Conservation (phyloP, 495 filamentous ascomycete species). For the Talaromyces liani region DNA sequence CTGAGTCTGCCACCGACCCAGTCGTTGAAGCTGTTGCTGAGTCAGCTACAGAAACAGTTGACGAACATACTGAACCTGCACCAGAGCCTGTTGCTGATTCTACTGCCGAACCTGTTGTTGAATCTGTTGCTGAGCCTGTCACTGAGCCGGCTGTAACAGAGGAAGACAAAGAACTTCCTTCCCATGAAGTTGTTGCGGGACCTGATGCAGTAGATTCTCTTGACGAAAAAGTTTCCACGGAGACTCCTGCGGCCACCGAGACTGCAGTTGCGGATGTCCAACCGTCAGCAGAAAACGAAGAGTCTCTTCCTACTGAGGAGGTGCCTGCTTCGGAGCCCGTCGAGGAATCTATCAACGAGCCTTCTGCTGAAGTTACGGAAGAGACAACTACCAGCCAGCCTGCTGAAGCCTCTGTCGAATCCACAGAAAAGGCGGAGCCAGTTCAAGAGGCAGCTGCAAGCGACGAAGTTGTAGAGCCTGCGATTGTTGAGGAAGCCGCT, state of each 20-base stretch:
- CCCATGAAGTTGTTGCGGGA: no score
- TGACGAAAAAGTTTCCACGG: no score
- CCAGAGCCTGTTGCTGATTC: neutral
- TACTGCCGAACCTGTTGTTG: neutral
- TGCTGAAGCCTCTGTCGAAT: neutral
- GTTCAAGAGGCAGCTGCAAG: neutral
- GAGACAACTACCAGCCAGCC: neutral
- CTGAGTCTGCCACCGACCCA: neutral
- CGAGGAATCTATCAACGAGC: neutral
- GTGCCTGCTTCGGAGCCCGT: neutral
- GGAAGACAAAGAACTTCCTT: no score
- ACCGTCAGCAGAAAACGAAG: neutral
- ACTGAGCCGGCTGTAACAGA: no score
- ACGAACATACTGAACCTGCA: neutral
- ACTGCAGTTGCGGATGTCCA: no score
- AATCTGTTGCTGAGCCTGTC: neutral
- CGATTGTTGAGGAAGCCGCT: neutral
- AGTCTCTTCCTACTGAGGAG: neutral
- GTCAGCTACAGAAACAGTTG: neutral
- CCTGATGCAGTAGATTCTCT: no score
- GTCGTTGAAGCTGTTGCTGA: conserved; percentile 1
- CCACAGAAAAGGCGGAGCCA: neutral
- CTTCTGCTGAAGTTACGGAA: neutral
- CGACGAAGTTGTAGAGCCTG: neutral
- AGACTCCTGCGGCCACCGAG: no score